Conservation (phyloP, 108 stramenopile genomes). For the Fistulifera pelliculosa region DNA sequence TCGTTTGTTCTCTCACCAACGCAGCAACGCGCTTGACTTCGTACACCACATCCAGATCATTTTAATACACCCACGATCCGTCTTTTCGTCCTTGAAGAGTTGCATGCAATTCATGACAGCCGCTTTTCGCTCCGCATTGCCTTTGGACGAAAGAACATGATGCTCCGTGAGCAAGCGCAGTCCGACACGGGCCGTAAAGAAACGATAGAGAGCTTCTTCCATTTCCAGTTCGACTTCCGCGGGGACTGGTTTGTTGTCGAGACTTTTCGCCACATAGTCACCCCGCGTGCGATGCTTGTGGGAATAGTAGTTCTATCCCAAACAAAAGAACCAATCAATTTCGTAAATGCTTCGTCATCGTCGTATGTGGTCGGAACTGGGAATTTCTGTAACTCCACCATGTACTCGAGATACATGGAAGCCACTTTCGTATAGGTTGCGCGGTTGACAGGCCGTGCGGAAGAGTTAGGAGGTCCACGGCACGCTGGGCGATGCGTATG, state of each 20-base stretch:
- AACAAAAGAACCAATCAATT: conserved; percentile 33
- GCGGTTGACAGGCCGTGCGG: conserved; percentile 69
- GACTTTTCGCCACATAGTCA: conserved; percentile 28
- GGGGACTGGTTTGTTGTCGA: conserved; percentile 2
- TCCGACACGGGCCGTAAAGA: conserved; percentile 87
- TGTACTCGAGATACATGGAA: conserved; percentile 57
- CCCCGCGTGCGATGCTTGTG: conserved; percentile 57
- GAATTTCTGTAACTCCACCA: conserved; percentile 50
- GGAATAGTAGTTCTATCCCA: conserved; percentile 72
- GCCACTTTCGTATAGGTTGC: conserved; percentile 55
- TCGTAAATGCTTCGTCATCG: conserved; percentile 59
- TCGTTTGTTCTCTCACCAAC: conserved; percentile 41
- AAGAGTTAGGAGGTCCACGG: conserved; percentile 72
- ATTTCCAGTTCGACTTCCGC: conserved; percentile 49
- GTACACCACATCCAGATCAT: conserved; percentile 58
- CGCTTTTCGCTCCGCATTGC: conserved; percentile 27
- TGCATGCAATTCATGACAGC: conserved; percentile 14
- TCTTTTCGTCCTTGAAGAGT: conserved; percentile 11
- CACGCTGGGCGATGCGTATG: conserved; percentile 86
- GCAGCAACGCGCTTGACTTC: conserved; percentile 53
- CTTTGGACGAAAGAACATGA: conserved; percentile 55
- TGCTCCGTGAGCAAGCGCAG: conserved; percentile 86
- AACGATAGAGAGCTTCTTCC: conserved; percentile 83
- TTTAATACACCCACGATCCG: conserved; percentile 61
- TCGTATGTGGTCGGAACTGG: conserved; percentile 44